Conservation (phyloP, 768 basidiomycete species). For the Pulveroboletus sp. region DNA sequence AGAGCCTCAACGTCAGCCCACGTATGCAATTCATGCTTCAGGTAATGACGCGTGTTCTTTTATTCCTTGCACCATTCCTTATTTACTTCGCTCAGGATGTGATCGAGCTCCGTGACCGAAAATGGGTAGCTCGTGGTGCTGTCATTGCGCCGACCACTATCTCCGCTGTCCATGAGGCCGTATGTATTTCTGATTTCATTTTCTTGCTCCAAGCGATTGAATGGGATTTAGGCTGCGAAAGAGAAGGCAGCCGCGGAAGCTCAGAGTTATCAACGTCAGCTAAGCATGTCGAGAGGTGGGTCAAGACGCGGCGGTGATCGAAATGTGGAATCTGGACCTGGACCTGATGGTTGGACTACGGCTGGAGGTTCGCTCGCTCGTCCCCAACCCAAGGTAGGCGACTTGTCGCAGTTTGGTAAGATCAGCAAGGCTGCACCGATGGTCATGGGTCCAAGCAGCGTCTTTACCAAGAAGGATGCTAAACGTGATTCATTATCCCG, state of each 20-base stretch:
- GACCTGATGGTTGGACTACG: constrained; percentile 88
- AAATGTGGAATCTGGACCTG: constrained; percentile 61
- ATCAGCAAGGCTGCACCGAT: constrained; percentile 68
- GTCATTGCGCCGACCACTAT: constrained; percentile 83
- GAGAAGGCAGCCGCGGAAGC: constrained; percentile 70
- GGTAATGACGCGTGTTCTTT: constrained; percentile 46
- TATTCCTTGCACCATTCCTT: background rate
- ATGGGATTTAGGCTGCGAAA: constrained; percentile 62
- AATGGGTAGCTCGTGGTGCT: constrained; percentile 73
- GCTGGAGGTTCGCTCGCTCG: constrained; percentile 51
- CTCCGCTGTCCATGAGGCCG: constrained; percentile 83
- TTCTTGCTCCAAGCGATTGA: constrained; percentile 1
- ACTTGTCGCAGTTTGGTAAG: constrained; percentile 86
- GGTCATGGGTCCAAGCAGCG: constrained; percentile 81
- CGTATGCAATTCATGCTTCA: constrained; percentile 96
- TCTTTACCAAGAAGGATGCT: constrained; percentile 73
- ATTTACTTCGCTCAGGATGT: constrained; percentile 62
- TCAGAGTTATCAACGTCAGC: constrained; percentile 55
- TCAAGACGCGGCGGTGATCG: constrained; percentile 84
- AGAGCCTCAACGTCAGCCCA: constrained; percentile 71
- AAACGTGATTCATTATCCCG: constrained; percentile 78
- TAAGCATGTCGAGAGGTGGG: constrained; percentile 86
- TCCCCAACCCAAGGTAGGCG: constrained; percentile 75
- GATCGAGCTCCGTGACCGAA: constrained; percentile 80
- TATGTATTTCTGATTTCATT: constrained; percentile 38